These are phyloP conservation scores for Prunus padus DNA, from an alignment of 306 rosid genomes.

Conservation along the genomic window DNA sequence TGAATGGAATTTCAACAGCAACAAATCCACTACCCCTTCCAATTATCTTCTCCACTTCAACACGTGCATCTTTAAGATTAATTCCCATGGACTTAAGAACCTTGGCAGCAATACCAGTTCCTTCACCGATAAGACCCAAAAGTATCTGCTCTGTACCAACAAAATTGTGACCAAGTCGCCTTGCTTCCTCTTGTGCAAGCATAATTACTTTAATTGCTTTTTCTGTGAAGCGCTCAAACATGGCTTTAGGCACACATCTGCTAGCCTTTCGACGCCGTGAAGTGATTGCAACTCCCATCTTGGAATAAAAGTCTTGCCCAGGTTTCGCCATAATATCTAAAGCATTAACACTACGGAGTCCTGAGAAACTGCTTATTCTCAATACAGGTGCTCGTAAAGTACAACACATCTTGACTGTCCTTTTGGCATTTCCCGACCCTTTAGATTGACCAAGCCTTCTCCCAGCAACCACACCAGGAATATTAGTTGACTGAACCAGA, in stretches of 20 bases:
- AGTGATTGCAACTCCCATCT: conserved; percentile 48
- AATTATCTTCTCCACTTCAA: conserved; percentile 97
- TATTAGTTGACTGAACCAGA: conserved; percentile 76
- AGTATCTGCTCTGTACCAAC: conserved; percentile 99
- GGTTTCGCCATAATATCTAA: conserved; percentile 60
- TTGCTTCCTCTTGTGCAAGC: conserved; percentile 99
- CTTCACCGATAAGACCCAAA: conserved; percentile 98
- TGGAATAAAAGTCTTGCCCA: conserved; percentile 55
- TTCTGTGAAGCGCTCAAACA: conserved; percentile 98
- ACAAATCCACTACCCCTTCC: conserved; percentile 99
- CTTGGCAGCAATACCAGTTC: conserved; percentile 97
- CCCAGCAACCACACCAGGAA: conserved; percentile 57
- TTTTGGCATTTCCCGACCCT: conserved; percentile 54
- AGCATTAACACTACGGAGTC: conserved; percentile 62
- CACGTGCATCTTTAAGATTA: conserved; percentile 95
- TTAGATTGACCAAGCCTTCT: conserved; percentile 49
- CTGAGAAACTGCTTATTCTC: conserved; percentile 63
- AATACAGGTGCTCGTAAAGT: conserved; percentile 42
- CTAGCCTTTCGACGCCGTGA: conserved; percentile 54
- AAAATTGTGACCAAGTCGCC: conserved; percentile 96
- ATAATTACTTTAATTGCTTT: conserved; percentile 95
- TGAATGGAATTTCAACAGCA: conserved; percentile 95
- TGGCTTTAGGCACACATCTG: conserved; percentile 73
- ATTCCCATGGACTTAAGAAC: conserved; percentile 97
- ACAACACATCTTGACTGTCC: conserved; percentile 58